A percentile compares a stretch with the other conserved stretches of the same genome.
These are phyloP conservation scores for Escovopsis sp. DNA, from an alignment of 2,329 filamentous ascomycete genomes.

Conservation along the genomic window DNA sequence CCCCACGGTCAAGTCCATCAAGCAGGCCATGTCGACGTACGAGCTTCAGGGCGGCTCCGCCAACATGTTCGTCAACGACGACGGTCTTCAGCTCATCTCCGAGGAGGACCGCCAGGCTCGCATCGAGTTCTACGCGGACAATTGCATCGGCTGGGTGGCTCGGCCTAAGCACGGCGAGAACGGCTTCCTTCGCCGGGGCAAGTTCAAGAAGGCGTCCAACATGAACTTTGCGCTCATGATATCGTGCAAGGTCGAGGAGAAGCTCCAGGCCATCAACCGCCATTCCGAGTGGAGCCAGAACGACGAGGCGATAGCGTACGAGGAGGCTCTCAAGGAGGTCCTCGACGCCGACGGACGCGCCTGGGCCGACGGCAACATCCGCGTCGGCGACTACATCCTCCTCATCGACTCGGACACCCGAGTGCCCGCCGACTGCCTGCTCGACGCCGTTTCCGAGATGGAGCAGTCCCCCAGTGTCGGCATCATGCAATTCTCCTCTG, in stretches of 20 bases:
- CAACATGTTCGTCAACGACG: conserved; percentile 64
- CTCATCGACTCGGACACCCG: conserved; percentile 68
- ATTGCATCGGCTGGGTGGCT: conserved; percentile 55
- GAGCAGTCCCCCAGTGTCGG: conserved; percentile 64
- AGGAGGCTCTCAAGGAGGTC: conserved; percentile 47
- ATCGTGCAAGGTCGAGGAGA: conserved; percentile 56
- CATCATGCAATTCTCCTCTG: conserved; percentile 63
- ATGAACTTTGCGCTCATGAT: conserved; percentile 59
- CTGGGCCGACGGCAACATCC: conserved; percentile 75
- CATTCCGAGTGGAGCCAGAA: conserved; percentile 48
- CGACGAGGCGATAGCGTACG: conserved; percentile 52
- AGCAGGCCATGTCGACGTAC: conserved; percentile 62
- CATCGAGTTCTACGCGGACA: conserved; percentile 53
- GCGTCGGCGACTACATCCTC: conserved; percentile 65
- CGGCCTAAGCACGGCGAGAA: conserved; percentile 48
- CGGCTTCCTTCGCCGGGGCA: conserved; percentile 46
- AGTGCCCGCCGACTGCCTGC: conserved; percentile 60
- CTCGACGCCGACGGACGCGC: conserved; percentile 53
- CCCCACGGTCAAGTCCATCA: conserved; percentile 63
- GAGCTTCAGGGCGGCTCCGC: conserved; percentile 64
- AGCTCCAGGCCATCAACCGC: conserved; percentile 41
- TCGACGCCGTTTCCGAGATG: conserved; percentile 71
- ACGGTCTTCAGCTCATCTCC: conserved; percentile 52
- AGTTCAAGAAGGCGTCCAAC: conserved; percentile 58
- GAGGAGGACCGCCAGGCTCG: conserved; percentile 46